These are phyloP conservation scores for Cucurbitaria berberidis DNA, from an alignment of 2,329 filamentous ascomycete genomes.

Conservation along the genomic window DNA sequence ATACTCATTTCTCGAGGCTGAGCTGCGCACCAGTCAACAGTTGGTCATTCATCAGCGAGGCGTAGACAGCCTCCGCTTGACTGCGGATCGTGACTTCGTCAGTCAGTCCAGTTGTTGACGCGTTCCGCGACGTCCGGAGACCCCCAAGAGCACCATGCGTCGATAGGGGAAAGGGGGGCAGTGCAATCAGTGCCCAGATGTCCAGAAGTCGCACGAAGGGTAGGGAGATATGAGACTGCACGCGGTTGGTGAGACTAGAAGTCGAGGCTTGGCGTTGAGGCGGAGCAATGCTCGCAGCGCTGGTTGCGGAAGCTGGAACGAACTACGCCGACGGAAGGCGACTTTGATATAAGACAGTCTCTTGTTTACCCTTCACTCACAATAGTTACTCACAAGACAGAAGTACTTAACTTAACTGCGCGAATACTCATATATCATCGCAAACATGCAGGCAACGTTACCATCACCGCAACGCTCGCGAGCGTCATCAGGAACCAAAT, in stretches of 20 bases:
- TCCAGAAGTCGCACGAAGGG: slow-evolving; percentile 24
- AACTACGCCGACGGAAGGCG: slow-evolving; percentile 16
- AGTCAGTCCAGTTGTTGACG: slow-evolving; percentile 15
- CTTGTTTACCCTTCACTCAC: slow-evolving; percentile 18
- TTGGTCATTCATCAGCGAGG: slow-evolving; percentile 17
- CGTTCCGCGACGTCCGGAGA: slow-evolving; percentile 31
- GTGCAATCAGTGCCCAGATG: slow-evolving; percentile 32
- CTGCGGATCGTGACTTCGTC: slow-evolving; percentile 20
- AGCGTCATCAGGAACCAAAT: slow-evolving; percentile 45
- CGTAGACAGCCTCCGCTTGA: slow-evolving; percentile 17
- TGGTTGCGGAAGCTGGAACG: slow-evolving; percentile 32
- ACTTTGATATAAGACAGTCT: slow-evolving; percentile 36
- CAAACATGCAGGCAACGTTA: slow-evolving; percentile 39
- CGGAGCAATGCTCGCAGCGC: slow-evolving; percentile 19
- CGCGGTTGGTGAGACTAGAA: slow-evolving; percentile 21
- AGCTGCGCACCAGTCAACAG: slow-evolving; percentile 19
- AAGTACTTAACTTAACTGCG: slow-evolving; percentile 10
- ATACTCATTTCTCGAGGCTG: slow-evolving; percentile 30
- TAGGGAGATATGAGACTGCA: slow-evolving; percentile 16
- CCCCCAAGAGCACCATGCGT: slow-evolving; percentile 23
- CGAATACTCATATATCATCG: slow-evolving; percentile 20
- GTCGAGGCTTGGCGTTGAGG: slow-evolving; percentile 24
- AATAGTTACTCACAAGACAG: slow-evolving; percentile 15
- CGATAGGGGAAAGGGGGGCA: slow-evolving; percentile 30
- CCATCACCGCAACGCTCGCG: slow-evolving; percentile 44